phyloP scores from a whole-genome alignment of 2,329 filamentous ascomycete genomes.

The Scedosporium dehoogii region DNA sequence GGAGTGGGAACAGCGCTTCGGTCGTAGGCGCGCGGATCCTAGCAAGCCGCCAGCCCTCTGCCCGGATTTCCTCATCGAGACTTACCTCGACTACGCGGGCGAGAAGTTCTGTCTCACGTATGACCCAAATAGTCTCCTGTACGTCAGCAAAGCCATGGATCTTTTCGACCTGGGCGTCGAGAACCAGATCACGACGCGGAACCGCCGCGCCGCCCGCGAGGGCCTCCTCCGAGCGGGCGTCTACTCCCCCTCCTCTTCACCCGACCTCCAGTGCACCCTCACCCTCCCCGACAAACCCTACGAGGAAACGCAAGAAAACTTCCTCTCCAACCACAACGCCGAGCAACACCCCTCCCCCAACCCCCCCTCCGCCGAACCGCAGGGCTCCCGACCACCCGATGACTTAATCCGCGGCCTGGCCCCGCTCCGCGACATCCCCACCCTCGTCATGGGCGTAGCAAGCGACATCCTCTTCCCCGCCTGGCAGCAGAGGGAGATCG shows the following conservation, averaged over 20 bases:
- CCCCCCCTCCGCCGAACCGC: constrained; percentile 12
- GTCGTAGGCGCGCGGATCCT: constrained; percentile 74
- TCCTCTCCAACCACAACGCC: constrained; percentile 21
- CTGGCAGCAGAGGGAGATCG: constrained; percentile 95
- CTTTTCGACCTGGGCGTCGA: constrained; percentile 79
- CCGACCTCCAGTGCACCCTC: constrained; percentile 53
- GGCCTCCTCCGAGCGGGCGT: constrained; percentile 43
- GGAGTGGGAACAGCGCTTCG: constrained; percentile 95
- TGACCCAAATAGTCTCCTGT: constrained; percentile 88
- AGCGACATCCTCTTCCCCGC: constrained; percentile 96
- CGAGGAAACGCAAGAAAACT: constrained; percentile 58
- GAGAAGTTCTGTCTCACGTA: constrained; percentile 98
- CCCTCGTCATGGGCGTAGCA: constrained; percentile 84
- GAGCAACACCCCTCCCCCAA: constrained; percentile 13
- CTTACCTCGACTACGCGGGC: constrained; percentile 93
- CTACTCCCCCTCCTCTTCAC: constrained; percentile 32
- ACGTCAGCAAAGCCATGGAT: constrained; percentile 98
- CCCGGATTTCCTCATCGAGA: constrained; percentile 95
- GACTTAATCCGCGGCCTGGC: constrained; percentile 72
- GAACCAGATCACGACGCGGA: constrained; percentile 53
- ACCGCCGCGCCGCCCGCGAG: constrained; percentile 52
- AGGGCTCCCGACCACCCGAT: constrained; percentile 49
- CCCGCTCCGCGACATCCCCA: constrained; percentile 63
- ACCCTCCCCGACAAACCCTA: constrained; percentile 79
- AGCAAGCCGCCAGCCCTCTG: constrained; percentile 86